These are phyloP conservation scores for Scheffersomyces ergatensis DNA, from an alignment of 805 yeast species.

Conservation along the genomic window DNA sequence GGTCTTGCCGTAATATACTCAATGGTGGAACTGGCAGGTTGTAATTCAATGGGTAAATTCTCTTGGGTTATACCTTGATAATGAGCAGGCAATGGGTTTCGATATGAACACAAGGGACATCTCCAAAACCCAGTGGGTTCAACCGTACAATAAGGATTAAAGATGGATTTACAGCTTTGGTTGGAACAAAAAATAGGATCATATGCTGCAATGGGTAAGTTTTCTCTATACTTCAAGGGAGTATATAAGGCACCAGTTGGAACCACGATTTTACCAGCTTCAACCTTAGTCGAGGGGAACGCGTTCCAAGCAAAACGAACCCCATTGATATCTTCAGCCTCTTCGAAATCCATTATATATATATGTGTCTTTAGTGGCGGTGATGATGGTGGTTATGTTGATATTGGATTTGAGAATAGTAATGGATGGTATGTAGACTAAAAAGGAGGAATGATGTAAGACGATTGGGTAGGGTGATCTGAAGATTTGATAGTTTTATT, in stretches of 20 bases:
- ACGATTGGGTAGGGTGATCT: too few species aligned
- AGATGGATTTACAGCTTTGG: slow-evolving; percentile 75
- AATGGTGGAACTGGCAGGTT: slow-evolving; percentile 66
- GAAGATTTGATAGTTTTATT: too few species aligned
- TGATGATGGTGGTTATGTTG: not conserved
- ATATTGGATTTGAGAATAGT: not conserved
- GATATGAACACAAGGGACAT: slow-evolving; percentile 76
- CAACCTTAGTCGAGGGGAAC: slow-evolving; percentile 84
- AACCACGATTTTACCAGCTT: slow-evolving; percentile 86
- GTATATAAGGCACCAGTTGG: slow-evolving; percentile 95
- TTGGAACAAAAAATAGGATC: slow-evolving; percentile 51
- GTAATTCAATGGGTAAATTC: slow-evolving; percentile 78
- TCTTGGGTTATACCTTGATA: slow-evolving; percentile 75
- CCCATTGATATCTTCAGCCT: slow-evolving; percentile 44
- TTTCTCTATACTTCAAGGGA: slow-evolving; percentile 81
- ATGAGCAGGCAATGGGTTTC: slow-evolving; percentile 81
- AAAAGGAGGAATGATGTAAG: too few species aligned
- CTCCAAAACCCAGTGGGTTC: slow-evolving; percentile 82
- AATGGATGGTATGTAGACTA: too few species aligned
- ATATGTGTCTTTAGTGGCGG: too few species aligned
- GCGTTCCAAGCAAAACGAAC: slow-evolving; percentile 56
- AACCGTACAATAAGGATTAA: slow-evolving; percentile 84
- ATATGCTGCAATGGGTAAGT: slow-evolving; percentile 54
- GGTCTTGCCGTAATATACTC: slow-evolving; percentile 85
- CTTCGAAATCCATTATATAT: slow-evolving; percentile 40